Base-by-base conservation (phyloP, 1,139 yeast genomes). In the Blastobotrys illinoisensis region DNA sequence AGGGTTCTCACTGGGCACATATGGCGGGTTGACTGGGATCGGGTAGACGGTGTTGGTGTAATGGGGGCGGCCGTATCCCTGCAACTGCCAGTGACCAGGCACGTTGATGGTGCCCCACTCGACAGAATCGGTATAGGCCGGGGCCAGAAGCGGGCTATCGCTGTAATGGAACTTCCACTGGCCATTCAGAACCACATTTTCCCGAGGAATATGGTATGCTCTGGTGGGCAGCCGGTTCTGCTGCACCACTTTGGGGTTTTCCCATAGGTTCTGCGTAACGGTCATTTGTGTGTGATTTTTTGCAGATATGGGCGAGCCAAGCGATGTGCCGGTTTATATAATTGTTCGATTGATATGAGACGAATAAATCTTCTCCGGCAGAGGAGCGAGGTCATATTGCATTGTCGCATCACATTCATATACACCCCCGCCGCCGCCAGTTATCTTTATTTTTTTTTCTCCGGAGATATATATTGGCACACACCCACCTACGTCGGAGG, bases 31-130 rank as follows among this genome's bases (percentile, higher is more conserved):
- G 32, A 64, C 67, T 2, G 71, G 68, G 56, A 71, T 67, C 13
- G 73, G 73, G 52, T 60, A 70, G 18, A 62, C 63, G 16, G 62
- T 62, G 54, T 71, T 71, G 9, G 74, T 71, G 53, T 71, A 71
- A 20, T 65, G 70, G 6, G 74, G 74, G 3, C 54, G 57, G 2
- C 73, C 73, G 53, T 57, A 66, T 5, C 72, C 73, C 56, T 69
- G 71, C 21, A 70, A 58, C 58, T 71, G 74, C 73, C 74, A 71
- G 55, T 68, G 68, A 7, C 73, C 72, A 1, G 74, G 74, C 16
- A 71, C 74, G 1, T 51, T 36, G 19, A 71, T 60, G 6, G 23
- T 43, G n/a, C 13, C 23, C 28, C 32, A 46, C 32, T 46, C 32
- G 23, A 21, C 32, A 44, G 13, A 20, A 14, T 19, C 40, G 47